Conservation (phyloP, 2,329 filamentous ascomycete genomes). For the Exophiala sp. region DNA sequence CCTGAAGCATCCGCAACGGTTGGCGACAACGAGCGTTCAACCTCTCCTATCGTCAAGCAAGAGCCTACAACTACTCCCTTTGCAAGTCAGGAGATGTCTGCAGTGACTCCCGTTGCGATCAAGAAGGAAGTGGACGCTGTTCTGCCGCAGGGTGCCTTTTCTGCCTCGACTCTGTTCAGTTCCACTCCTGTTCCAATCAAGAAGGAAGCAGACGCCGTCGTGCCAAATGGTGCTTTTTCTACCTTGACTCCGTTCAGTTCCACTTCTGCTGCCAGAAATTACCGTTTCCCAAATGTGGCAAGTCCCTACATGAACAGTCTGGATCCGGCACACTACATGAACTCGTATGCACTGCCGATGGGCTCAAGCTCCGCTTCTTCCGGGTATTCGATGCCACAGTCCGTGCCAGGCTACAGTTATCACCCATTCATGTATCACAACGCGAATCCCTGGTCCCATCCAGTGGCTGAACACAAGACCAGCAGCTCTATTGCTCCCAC, state of each 20-base stretch:
- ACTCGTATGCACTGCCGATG: not conserved
- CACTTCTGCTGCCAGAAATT: not conserved
- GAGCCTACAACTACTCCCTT: not conserved
- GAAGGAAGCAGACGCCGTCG: not conserved
- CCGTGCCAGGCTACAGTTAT: not conserved
- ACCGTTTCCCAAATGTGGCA: not conserved
- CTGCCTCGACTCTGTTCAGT: not conserved
- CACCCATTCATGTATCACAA: slow-evolving; percentile 1
- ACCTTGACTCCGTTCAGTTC: not conserved
- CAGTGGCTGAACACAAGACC: not conserved
- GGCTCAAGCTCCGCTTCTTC: not conserved
- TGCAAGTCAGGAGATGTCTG: not conserved
- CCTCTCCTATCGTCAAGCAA: slow-evolving; percentile 10
- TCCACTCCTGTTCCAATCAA: not conserved
- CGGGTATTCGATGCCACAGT: not conserved
- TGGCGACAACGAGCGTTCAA: not conserved
- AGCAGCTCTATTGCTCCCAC: not conserved
- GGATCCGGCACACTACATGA: not conserved
- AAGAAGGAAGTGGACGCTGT: slow-evolving; percentile 1
- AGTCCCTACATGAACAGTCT: not conserved
- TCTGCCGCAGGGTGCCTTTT: not conserved
- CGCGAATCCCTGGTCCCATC: slow-evolving; percentile 1
- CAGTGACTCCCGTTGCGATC: not conserved
- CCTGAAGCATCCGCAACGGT: not conserved
- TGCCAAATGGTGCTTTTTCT: not conserved